phyloP scores from a whole-genome alignment of 345 rosid species.

The Mallotus nudiflorus region DNA sequence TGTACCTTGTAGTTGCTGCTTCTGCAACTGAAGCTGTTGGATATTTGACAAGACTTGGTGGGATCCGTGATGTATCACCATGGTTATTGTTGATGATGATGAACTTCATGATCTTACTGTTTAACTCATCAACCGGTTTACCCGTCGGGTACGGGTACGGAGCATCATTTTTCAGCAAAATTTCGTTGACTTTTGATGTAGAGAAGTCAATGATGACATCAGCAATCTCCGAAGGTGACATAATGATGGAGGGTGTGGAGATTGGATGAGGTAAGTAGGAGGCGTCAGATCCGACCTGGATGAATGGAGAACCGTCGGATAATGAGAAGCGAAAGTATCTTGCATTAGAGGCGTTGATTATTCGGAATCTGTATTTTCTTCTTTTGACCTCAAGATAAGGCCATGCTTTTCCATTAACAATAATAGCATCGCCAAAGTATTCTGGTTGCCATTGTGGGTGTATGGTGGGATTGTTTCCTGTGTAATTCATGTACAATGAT shows the following conservation, averaged over 20 bases:
- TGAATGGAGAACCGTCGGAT: constrained; percentile 55
- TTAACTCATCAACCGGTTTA: constrained; percentile 54
- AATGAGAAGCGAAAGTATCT: constrained; percentile 68
- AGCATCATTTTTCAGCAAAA: constrained; percentile 55
- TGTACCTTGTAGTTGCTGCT: constrained; percentile 53
- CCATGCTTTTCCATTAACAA: constrained; percentile 92
- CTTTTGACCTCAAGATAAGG: constrained; percentile 63
- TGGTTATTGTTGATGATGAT: constrained; percentile 29
- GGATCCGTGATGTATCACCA: not conserved
- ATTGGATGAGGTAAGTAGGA: constrained; percentile 50
- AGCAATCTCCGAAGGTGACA: constrained; percentile 73
- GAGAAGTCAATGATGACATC: constrained; percentile 79
- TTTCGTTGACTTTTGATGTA: constrained; percentile 36
- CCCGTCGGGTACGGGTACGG: constrained; percentile 70
- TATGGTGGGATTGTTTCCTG: constrained; percentile 74
- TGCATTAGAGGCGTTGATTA: constrained; percentile 76
- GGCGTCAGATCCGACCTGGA: constrained; percentile 64
- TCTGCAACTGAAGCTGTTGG: not conserved
- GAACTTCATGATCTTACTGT: constrained; percentile 71
- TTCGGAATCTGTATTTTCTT: constrained; percentile 71
- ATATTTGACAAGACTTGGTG: constrained; percentile 27
- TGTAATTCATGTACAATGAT: constrained; percentile 72
- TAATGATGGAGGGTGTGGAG: constrained; percentile 22
- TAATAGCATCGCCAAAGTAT: constrained; percentile 69
- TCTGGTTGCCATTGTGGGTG: constrained; percentile 98